Conservation (phyloP, 2,329 filamentous ascomycete genomes). For the Xylaria sp. region DNA sequence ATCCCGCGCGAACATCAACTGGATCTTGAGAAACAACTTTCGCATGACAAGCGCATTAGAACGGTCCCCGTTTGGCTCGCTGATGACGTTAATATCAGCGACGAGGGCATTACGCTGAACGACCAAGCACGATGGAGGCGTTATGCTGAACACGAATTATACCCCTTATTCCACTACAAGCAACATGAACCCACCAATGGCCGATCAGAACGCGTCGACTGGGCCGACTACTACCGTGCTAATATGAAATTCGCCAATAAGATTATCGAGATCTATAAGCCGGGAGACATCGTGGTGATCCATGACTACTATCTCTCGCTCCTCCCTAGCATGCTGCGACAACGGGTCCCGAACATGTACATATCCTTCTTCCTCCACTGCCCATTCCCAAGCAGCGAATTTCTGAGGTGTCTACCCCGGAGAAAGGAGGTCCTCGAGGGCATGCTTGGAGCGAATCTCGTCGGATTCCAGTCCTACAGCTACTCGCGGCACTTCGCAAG, state of each 20-base stretch:
- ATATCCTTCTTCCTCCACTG: slow-evolving; percentile 94
- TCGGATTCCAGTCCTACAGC: slow-evolving; percentile 94
- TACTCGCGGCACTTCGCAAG: slow-evolving; percentile 94
- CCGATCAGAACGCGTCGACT: slow-evolving; percentile 76
- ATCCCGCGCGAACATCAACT: slow-evolving; percentile 71
- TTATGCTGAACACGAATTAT: slow-evolving; percentile 89
- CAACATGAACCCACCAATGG: slow-evolving; percentile 89
- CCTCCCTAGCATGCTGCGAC: slow-evolving; percentile 84
- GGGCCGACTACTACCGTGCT: slow-evolving; percentile 91
- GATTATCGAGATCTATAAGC: slow-evolving; percentile 86
- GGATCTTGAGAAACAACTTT: slow-evolving; percentile 73
- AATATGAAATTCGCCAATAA: slow-evolving; percentile 90
- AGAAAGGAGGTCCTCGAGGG: slow-evolving; percentile 91
- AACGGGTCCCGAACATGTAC: slow-evolving; percentile 85
- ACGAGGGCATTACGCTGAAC: slow-evolving; percentile 72
- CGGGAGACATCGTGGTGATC: slow-evolving; percentile 88
- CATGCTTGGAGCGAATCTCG: slow-evolving; percentile 85
- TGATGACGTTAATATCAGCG: slow-evolving; percentile 69
- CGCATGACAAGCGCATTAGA: slow-evolving; percentile 72
- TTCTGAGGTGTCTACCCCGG: slow-evolving; percentile 83
- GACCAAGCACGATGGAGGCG: slow-evolving; percentile 86
- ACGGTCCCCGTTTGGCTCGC: slow-evolving; percentile 88
- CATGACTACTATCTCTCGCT: slow-evolving; percentile 95
- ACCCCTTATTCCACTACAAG: slow-evolving; percentile 95
- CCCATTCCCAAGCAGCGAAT: slow-evolving; percentile 95